Conservation (phyloP, 768 basidiomycete genomes). For the Saitozyma podzolica region DNA sequence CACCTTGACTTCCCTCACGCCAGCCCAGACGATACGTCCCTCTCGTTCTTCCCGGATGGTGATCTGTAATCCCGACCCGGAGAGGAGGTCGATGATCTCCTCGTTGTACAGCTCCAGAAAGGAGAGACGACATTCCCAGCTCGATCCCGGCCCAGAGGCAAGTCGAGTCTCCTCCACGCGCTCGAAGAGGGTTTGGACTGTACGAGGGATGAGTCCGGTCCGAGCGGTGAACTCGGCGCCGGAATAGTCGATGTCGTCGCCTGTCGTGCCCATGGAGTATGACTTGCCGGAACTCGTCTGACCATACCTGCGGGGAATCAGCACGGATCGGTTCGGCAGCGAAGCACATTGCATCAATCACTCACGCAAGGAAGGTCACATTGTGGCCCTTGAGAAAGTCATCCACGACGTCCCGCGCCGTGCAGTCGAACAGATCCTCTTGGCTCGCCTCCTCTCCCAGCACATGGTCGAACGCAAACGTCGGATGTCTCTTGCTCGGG, state of each 20-base stretch:
- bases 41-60: slow-evolving; percentile 97
- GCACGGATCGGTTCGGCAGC: background rate
- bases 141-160: slow-evolving; percentile 61
- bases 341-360: too few relatives aligned
- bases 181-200: slow-evolving; percentile 83
- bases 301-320: slow-evolving; percentile 59
- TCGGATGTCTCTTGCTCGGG: slow-evolving; percentile 54
- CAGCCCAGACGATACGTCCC: slow-evolving; percentile 95
- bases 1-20: slow-evolving; percentile 88
- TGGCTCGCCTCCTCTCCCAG: slow-evolving; percentile 83
- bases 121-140: slow-evolving; percentile 68
- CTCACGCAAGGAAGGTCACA: slow-evolving; percentile 89
- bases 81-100: slow-evolving; percentile 92
- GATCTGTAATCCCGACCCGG: slow-evolving; percentile 76
- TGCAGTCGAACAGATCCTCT: slow-evolving; percentile 77
- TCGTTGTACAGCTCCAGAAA: slow-evolving; percentile 99
- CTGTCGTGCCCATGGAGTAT: slow-evolving; percentile 95
- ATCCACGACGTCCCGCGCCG: slow-evolving; percentile 64
- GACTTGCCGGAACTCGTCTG: slow-evolving; percentile 97
- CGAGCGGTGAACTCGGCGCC: slow-evolving; percentile 41
- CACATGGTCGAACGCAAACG: slow-evolving; percentile 92
- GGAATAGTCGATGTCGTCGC: slow-evolving; percentile 72
- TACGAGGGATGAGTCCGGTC: slow-evolving; percentile 94
- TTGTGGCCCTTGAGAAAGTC: slow-evolving; percentile 77
- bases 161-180: slow-evolving; percentile 73